Conservation (phyloP, 495 filamentous ascomycete species). For the Oleoguttula mirabilis region DNA sequence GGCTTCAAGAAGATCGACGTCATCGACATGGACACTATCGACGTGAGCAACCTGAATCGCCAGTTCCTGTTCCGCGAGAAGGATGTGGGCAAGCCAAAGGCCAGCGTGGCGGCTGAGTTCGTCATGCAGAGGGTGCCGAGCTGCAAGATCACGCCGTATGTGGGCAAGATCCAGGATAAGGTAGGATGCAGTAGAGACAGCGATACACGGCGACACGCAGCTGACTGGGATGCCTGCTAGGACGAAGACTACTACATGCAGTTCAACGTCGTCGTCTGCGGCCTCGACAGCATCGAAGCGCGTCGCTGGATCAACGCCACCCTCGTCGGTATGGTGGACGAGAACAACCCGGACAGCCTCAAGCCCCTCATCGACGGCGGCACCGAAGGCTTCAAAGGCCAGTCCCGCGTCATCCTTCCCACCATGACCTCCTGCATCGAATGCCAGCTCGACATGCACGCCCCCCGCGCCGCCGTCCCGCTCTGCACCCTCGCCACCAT, state of each 20-base stretch:
- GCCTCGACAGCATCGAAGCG: constrained; percentile 95
- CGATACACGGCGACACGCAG: too few species aligned
- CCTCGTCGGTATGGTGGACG: constrained; percentile 77
- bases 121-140: constrained; percentile 80
- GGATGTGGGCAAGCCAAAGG: constrained; percentile 91
- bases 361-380: constrained; percentile 95
- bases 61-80: constrained; percentile 91
- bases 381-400: constrained; percentile 97
- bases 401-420: constrained; percentile 83
- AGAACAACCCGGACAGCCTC: constrained; percentile 61
- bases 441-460: constrained; percentile 97
- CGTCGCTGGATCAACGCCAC: constrained; percentile 96
- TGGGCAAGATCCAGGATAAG: constrained; percentile 92
- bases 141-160: constrained; percentile 84
- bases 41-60: constrained; percentile 94
- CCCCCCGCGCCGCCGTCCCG: constrained; percentile 83
- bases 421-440: constrained; percentile 92
- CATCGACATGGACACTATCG: constrained; percentile 99
- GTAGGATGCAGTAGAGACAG: background rate
- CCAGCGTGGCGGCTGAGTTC: constrained; percentile 81
- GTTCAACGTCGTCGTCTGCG: constrained; percentile 86
- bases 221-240: background rate
- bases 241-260: constrained; percentile 98
- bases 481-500: constrained; percentile 96
- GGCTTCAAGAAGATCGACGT: constrained; percentile 97